Percentiles rank a stretch among this genome's conserved stretches.
Conservation (phyloP, 2,329 filamentous ascomycete species). For the Rhynchosporium agropyri region DNA sequence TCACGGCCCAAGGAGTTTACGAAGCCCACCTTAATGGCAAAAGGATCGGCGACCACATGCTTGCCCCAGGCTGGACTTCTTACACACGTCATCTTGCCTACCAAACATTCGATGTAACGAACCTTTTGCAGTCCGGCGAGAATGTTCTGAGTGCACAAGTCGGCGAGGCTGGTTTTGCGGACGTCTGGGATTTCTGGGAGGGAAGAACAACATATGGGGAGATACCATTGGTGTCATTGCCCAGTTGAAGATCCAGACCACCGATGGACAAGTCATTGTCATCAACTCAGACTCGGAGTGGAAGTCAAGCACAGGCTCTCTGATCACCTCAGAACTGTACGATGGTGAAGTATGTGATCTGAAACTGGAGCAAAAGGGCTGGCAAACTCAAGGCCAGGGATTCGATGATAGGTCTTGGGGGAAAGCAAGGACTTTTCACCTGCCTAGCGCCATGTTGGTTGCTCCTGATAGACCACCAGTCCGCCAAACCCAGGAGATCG, state of each 20-base stretch:
- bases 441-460: slow-evolving; percentile 40
- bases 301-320: slow-evolving; percentile 42
- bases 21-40: slow-evolving; percentile 44
- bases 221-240: slow-evolving; percentile 45
- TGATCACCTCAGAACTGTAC: slow-evolving; percentile 48
- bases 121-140: slow-evolving; percentile 43
- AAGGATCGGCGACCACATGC: slow-evolving; percentile 38
- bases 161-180: slow-evolving; percentile 55
- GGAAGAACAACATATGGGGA: slow-evolving; percentile 44
- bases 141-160: slow-evolving; percentile 49
- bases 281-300: slow-evolving; percentile 36
- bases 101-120: slow-evolving; percentile 54
- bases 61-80: slow-evolving; percentile 48
- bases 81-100: slow-evolving; percentile 54
- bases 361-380: slow-evolving; percentile 39
- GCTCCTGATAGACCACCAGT: slow-evolving; percentile 50
- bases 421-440: slow-evolving; percentile 40
- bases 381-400: slow-evolving; percentile 18
- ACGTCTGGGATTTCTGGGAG: slow-evolving; percentile 44
- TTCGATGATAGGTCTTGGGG: slow-evolving; percentile 41
- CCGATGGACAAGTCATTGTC: slow-evolving; percentile 36
- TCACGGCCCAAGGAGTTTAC: slow-evolving; percentile 44
- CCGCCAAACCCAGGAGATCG: slow-evolving; percentile 42
- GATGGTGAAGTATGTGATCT: slow-evolving; percentile 56
- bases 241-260: slow-evolving; percentile 41